Evolutionary conservation across 2,329 filamentous ascomycete genomes (phyloP), one percentile per base, ranked within the genome.

Genomic region (Rhinocladiella similis): DNA sequence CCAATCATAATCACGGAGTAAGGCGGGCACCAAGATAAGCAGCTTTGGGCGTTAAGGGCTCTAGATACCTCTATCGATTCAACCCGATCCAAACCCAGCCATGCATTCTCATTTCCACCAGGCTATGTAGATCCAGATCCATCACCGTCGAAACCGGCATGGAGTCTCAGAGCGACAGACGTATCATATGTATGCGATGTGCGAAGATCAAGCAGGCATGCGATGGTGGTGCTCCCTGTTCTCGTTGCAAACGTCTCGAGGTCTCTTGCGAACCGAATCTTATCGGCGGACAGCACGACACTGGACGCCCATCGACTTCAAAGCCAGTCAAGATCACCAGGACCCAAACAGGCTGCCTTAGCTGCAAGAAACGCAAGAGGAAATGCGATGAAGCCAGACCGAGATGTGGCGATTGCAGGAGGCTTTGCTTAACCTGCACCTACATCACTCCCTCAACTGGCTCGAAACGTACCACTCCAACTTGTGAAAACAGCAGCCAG

Each of bases 141-240:
- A 25, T 25, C 22, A 25, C 22, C 22, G 22, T 7, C 22, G 22
- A 5, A 4, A 25, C 22, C 22, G 22, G 7, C 22, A 25, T 25
- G 22, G 22, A 25, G 22, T 25, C 22, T 25, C 22, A 25, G 7
- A 51, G 43, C 33, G 22, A 39, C 16, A 42, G 42, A n/a, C 54
- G 48, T 19, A 47, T 25, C 18, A 49, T 56, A 2, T 56, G 54
- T 38, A 22, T 45, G 18, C 48, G 54, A 12, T 56, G 54, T 38
- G 54, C 54, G 16, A 53, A 35, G 27, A 56, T 56, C 49, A 69
- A 69, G 62, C 67, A 69, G 63, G 61, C 65, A 52, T 69, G 67
- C 53, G 66, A 68, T 35, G 67, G 67, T 4, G 57, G 47, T 2
- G 27, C 50, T 5, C 66, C 67, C 6, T 69, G 67, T 22, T 62